Conservation (phyloP, 139 green algal genomes). For the Haematococcus sp. region DNA sequence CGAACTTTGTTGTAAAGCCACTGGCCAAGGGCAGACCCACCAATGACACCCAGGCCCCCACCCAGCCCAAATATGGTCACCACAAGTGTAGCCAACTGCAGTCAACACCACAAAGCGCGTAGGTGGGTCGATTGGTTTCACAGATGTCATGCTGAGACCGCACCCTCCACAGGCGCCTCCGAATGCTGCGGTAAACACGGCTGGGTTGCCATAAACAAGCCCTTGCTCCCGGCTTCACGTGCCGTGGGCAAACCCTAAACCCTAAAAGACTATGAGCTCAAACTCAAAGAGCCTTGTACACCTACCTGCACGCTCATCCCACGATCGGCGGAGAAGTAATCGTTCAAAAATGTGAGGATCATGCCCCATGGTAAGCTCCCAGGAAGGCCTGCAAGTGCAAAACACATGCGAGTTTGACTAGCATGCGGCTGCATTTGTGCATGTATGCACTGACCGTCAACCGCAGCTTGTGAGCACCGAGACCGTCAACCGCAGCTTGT, state of each 20-base stretch:
- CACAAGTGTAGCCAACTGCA: constrained; percentile 42
- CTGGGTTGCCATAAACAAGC: not conserved
- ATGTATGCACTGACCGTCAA: too few relatives aligned
- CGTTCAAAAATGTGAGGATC: constrained; percentile 14
- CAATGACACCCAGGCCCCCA: constrained; percentile 60
- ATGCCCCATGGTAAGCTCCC: constrained; percentile 16
- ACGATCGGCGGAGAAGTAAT: not conserved
- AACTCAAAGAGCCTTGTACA: too few relatives aligned
- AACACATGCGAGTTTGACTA: too few relatives aligned
- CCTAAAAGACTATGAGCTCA: too few relatives aligned
- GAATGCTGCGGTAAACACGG: not conserved
- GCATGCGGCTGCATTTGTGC: too few relatives aligned
- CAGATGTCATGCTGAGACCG: not conserved
- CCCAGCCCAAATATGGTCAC: constrained; percentile 67
- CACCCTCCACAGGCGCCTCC: not conserved
- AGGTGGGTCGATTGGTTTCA: not conserved
- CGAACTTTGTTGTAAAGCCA: constrained; percentile 67
- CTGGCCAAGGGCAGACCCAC: constrained; percentile 67
- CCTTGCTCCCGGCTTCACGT: too few relatives aligned
- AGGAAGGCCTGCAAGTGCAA: constrained; percentile 5
- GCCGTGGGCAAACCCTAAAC: too few relatives aligned
- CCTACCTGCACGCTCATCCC: not conserved
- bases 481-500: too few relatives aligned
- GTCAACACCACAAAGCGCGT: not conserved
- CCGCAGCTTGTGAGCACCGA: too few relatives aligned